Base-by-base conservation (phyloP, 2,329 filamentous ascomycete genomes). In the Fusarium bactridioides region DNA sequence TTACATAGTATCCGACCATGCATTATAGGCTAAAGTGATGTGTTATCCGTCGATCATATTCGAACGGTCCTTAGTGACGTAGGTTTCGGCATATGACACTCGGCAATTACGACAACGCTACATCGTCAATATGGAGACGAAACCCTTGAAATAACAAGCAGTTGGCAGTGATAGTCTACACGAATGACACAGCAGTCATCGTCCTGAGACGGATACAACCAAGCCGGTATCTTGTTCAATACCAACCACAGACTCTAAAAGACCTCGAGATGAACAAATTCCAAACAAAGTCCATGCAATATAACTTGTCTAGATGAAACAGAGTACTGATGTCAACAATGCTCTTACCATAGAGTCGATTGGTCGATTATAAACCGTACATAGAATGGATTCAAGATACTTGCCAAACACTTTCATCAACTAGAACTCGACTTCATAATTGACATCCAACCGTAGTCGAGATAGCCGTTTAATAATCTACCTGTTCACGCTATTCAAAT, bases 41-140 rank as follows among this genome's bases (percentile, higher is more conserved):
- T 29, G 61, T 61, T 47, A 47, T 37, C 12, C 33, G 62, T 67
- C 64, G 62, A 64, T 69, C 66, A 38, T 54, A 19, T 64, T 27
- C 23, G n/a, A 55, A 47, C 35, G 38, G 23, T 57, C 55, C 58
- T 48, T 43, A 29, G 65, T 69, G 66, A 69, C 64, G 58, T 69
- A 69, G 41, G 25, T 19, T 27, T 51, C 58, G 51, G 64, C 47
- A 69, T 47, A 64, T 69, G 50, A 47, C 45, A 41, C 38, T 51
- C 64, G 50, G 58, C 25, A 64, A 35, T 69, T 37, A 50, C 29
- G 29, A 44, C 29, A 37, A 40, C 23, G 41, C 21, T 38, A 55
- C 41, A 43, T 48, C n/a, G 55, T 48, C 37, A 48, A 47, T 23
- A 44, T 53, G 47, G 48, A 40, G 40, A 40, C 27, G 48, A 62